phyloP scores from a whole-genome alignment of 345 rosid genomes.

The Dipteronia sinensis region DNA sequence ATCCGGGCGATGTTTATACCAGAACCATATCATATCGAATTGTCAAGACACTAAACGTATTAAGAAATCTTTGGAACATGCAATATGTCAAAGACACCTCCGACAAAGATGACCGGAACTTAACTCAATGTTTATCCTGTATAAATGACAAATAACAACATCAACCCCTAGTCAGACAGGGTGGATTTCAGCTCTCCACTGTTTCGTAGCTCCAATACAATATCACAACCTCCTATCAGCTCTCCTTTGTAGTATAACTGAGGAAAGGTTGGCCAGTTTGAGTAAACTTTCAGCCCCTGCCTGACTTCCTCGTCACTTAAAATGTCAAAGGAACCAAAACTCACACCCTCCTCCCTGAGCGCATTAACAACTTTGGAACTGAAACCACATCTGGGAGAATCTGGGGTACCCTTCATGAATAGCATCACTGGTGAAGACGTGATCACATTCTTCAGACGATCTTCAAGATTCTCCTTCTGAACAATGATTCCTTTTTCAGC shows the following conservation, averaged over 20 bases:
- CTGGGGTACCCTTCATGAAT: slow-evolving; percentile 95
- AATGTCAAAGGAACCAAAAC: slow-evolving; percentile 84
- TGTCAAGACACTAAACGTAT: not conserved
- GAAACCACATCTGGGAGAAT: slow-evolving; percentile 87
- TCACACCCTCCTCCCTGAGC: slow-evolving; percentile 62
- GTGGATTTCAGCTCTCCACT: slow-evolving; percentile 81
- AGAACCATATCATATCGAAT: slow-evolving; percentile 1
- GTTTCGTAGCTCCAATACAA: slow-evolving; percentile 67
- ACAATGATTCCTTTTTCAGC: slow-evolving; percentile 57
- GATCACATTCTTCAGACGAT: slow-evolving; percentile 56
- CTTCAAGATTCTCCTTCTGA: slow-evolving; percentile 60
- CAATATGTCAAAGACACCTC: slow-evolving; percentile 5
- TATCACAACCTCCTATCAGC: slow-evolving; percentile 94
- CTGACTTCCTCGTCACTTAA: slow-evolving; percentile 85
- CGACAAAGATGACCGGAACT: slow-evolving; percentile 12
- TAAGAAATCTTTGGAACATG: slow-evolving; percentile 16
- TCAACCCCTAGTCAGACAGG: slow-evolving; percentile 56
- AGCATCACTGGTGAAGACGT: slow-evolving; percentile 79
- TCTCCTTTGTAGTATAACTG: slow-evolving; percentile 97
- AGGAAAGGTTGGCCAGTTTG: slow-evolving; percentile 98
- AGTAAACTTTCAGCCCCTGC: slow-evolving; percentile 82
- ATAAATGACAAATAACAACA: slow-evolving; percentile 1
- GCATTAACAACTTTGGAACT: slow-evolving; percentile 93
- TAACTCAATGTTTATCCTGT: not conserved
- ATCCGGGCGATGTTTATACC: not conserved